Evolutionary conservation across 1,284 basidiomycete genomes (phyloP), one percentile per base, ranked within the genome.

Genomic region (Ustilago lituana): DNA sequence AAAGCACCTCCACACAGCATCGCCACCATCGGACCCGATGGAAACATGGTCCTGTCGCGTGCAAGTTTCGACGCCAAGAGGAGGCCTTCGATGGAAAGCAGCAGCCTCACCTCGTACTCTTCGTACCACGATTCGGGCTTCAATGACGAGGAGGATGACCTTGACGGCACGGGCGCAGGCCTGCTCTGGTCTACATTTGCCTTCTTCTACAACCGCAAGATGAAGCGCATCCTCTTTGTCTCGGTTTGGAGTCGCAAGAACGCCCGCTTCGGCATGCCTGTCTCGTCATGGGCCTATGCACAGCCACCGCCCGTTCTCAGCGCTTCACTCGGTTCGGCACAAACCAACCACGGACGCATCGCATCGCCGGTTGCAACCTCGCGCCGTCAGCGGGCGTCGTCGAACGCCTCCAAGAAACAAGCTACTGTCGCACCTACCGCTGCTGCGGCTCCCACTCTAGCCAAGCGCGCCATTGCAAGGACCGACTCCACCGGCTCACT

Each of bases 111-210:
- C 2, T 69, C 66, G 2, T 64, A 62, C 39, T 51, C 55, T 20
- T 58, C 60, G 7, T 63, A 51, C 32, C 20, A 46, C 31, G 59
- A 69, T 17, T 63, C 71, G 32, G 59, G 48, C 41, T 60, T 69
- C 45, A 37, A 64, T 20, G 59, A 59, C 29, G 71, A 75, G 24
- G 91, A 91, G 80, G 90, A 91, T 68, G 80, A 81, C 84, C n/a
- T 84, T 83, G 62, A 85, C 83, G 67, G 83, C 71, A 78, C 79
- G 14, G 93, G 93, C 43, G 76, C 76, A n/a, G 91, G 93, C 5
- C 85, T 98, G 57, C 86, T 98, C 6, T 98, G 94, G 95, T 93
- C 92, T 31, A 94, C 92, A 14, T 93, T 97, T 82, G 96, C 93
- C 88, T 97, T 98, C 85, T 96, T 98, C 85, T 87, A 94, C 81